phyloP scores from a whole-genome alignment of 2,329 filamentous ascomycete species.

The Trichoderma oligosporum region DNA sequence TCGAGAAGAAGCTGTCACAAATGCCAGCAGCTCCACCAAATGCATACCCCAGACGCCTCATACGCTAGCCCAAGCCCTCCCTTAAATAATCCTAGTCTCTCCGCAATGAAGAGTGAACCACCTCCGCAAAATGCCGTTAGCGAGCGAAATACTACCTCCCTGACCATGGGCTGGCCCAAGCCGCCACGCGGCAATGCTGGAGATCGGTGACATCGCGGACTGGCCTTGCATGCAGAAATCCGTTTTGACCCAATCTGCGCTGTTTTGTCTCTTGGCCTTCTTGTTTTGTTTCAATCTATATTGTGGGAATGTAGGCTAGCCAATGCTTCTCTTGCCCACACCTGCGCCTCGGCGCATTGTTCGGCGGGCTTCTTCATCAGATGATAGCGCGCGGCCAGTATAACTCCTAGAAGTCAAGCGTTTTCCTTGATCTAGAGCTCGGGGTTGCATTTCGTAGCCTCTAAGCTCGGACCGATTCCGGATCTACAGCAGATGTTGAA shows the following conservation, averaged over 20 bases:
- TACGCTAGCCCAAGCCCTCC: neutral
- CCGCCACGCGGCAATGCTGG: slow-evolving; percentile 7
- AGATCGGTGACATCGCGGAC: neutral
- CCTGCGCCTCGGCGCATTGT: slow-evolving; percentile 15
- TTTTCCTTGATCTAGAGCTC: neutral
- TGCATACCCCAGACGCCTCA: slow-evolving; percentile 18
- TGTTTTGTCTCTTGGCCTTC: slow-evolving; percentile 4
- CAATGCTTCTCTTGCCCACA: slow-evolving; percentile 8
- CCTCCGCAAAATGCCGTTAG: neutral
- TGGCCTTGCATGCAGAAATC: neutral
- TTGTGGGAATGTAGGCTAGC: neutral
- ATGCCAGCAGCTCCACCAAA: slow-evolving; percentile 6
- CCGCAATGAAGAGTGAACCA: neutral
- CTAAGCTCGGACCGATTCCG: slow-evolving; percentile 19
- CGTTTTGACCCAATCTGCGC: neutral
- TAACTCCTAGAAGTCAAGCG: slow-evolving; percentile 1
- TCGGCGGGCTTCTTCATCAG: slow-evolving; percentile 15
- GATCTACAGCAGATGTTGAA: slow-evolving; percentile 5
- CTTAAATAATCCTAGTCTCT: neutral
- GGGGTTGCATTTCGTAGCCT: neutral
- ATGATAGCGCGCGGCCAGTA: slow-evolving; percentile 7
- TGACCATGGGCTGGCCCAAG: neutral
- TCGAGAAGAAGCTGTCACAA: neutral
- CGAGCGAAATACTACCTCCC: neutral
- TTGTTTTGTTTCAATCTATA: slow-evolving; percentile 15